Base-by-base conservation (phyloP, 768 basidiomycete genomes). In the Suillus plorans region DNA sequence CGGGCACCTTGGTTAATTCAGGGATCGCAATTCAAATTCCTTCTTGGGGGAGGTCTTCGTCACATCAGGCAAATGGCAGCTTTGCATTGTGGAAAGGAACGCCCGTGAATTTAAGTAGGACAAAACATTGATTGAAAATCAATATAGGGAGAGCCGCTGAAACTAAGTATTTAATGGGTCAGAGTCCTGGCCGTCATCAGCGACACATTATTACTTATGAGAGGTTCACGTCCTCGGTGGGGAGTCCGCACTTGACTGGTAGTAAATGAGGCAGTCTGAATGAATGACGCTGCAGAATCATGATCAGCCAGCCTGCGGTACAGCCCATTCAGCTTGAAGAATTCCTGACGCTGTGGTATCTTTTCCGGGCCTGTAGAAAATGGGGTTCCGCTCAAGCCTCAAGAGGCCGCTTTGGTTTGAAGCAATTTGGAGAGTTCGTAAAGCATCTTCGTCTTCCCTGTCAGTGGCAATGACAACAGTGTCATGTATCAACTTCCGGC, bases 401-500 rank as follows among this genome's bases (percentile, higher is more conserved):
- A 31, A 31, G 31, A 62, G 37, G 36, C 20, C 13, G 56, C 50
- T 41, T 7, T 60, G 62, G 31, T 36, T 20, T 31, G 31, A 31
- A 41, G 41, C 13, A 13, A 34, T 31, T 20, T 34, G 18, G 34
- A 62, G 50, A n/a, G 41, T 60, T 9, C 39, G 4, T 5, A 63
- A 62, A 25, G 0, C 53, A 41, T 64, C 73, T 57, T 82, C 81
- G 34, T 74, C 81, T 60, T 82, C 81, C 70, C 85, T 86, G 69
- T 82, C 85, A 31, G 80, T 80, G 60, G 84, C 79, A n/a, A 83
- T 12, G 4, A 5, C 45, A 10, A 47, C 9, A 9, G n/a, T 47
- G 45, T 47, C 12, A 47, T 47, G 45, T n/a, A 45, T 45, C 45
- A 45, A 10, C 9, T 45, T 45, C 9, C 10, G 20, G n/a, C n/a